Evolutionary conservation across 768 basidiomycete genomes (phyloP).

Genomic region (Tulasnella sp.): DNA sequence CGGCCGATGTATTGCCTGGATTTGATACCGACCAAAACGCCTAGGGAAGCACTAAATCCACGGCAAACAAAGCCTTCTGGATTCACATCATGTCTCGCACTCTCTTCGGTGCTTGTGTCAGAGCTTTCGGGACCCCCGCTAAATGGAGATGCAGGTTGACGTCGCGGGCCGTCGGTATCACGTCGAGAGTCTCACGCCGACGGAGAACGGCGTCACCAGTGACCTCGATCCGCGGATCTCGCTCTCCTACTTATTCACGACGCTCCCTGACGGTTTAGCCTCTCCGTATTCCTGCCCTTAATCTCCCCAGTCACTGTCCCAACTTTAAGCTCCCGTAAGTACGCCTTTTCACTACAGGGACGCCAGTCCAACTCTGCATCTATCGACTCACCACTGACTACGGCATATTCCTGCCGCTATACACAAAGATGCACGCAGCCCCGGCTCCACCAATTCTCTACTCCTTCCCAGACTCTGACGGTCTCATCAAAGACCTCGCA

Average conservation of each 20-base stretch:
- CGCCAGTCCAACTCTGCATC: neutral
- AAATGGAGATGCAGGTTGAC: neutral
- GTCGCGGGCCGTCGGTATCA: neutral
- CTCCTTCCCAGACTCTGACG: conserved; percentile 52
- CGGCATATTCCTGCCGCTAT: neutral
- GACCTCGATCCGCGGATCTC: conserved; percentile 1
- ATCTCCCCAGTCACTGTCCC: neutral
- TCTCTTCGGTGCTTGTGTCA: neutral
- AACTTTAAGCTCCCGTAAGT: neutral
- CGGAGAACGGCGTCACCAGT: neutral
- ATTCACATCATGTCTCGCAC: neutral
- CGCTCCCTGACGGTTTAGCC: neutral
- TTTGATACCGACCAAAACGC: no score
- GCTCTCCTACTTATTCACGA: neutral
- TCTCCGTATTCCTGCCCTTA: neutral
- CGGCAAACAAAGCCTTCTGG: neutral
- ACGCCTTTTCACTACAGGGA: neutral
- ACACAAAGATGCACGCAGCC: neutral
- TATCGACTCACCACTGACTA: neutral
- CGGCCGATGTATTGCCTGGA: no score
- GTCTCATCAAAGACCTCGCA: conserved; percentile 61
- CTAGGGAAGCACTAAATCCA: no score
- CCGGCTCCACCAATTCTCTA: conserved; percentile 59
- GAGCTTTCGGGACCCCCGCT: neutral
- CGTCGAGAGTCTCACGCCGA: neutral